phyloP scores from a whole-genome alignment of 1,284 basidiomycete genomes.

The Filobasidium uniguttulatum region DNA sequence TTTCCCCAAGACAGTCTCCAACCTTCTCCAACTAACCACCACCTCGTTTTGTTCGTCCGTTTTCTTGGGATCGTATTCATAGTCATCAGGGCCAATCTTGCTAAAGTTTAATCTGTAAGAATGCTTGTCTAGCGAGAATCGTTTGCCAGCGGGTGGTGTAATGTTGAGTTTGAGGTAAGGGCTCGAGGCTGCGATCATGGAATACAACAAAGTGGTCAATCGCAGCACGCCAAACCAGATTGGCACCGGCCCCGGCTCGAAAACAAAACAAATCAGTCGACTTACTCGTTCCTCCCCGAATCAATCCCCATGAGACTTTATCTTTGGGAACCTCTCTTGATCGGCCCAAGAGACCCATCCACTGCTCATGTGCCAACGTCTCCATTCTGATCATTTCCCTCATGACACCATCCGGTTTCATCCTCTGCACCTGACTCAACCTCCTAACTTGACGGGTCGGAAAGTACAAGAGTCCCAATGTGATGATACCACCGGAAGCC shows the following conservation, averaged over 20 bases:
- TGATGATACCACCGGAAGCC: neutral
- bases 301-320: slow-evolving; percentile 3
- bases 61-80: slow-evolving; percentile 44
- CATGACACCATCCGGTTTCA: neutral
- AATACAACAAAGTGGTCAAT: neutral
- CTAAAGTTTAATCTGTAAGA: slow-evolving; percentile 11
- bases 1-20: slow-evolving; percentile 10
- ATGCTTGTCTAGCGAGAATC: slow-evolving; percentile 3
- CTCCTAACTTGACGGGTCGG: neutral
- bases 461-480: neutral
- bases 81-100: neutral
- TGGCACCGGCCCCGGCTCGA: too few species aligned
- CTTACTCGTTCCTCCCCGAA: slow-evolving; percentile 8
- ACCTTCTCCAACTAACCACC: slow-evolving; percentile 44
- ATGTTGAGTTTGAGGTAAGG: slow-evolving; percentile 7
- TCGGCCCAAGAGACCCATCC: slow-evolving; percentile 3
- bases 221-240: too few species aligned
- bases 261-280: too few species aligned
- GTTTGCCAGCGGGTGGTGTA: neutral
- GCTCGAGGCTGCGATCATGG: slow-evolving; percentile 3
- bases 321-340: slow-evolving; percentile 4
- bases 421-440: neutral
- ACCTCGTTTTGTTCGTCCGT: slow-evolving; percentile 51
- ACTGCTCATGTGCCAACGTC: slow-evolving; percentile 11
- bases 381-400: slow-evolving; percentile 9